phyloP scores from a whole-genome alignment of 768 basidiomycete species.

The Russula sp. region DNA sequence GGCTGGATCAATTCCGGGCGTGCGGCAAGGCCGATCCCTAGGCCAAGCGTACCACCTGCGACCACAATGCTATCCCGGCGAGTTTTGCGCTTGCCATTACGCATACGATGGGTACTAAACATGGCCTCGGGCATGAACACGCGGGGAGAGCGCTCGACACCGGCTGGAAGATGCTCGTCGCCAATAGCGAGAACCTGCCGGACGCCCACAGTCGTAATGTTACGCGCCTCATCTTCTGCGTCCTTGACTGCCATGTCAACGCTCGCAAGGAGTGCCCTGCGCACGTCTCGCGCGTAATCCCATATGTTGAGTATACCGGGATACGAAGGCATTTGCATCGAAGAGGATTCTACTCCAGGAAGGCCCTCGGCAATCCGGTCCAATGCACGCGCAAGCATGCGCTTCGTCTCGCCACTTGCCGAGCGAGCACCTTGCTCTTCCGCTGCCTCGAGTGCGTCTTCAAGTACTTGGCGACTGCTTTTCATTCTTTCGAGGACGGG shows the following conservation, averaged over 20 bases:
- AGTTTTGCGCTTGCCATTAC: slow-evolving; percentile 37
- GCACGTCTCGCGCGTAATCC: slow-evolving; percentile 84
- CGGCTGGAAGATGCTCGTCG: slow-evolving; percentile 72
- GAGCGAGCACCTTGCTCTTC: slow-evolving; percentile 71
- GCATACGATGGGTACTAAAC: slow-evolving; percentile 63
- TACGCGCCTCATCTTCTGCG: slow-evolving; percentile 81
- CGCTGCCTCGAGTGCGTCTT: slow-evolving; percentile 70
- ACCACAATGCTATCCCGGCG: slow-evolving; percentile 55
- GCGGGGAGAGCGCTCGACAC: slow-evolving; percentile 74
- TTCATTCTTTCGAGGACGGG: slow-evolving; percentile 91
- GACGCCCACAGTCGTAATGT: slow-evolving; percentile 62
- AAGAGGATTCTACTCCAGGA: slow-evolving; percentile 51
- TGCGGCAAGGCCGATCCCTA: slow-evolving; percentile 78
- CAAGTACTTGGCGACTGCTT: slow-evolving; percentile 65
- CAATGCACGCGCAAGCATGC: slow-evolving; percentile 62
- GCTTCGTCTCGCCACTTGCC: slow-evolving; percentile 53
- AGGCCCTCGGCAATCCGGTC: slow-evolving; percentile 75
- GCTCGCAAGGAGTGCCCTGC: slow-evolving; percentile 69
- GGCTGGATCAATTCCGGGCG: slow-evolving; percentile 77
- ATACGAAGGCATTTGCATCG: slow-evolving; percentile 66
- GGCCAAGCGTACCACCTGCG: slow-evolving; percentile 73
- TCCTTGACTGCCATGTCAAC: slow-evolving; percentile 75
- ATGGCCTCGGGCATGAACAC: slow-evolving; percentile 98
- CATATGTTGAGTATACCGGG: slow-evolving; percentile 79
- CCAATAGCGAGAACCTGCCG: slow-evolving; percentile 63